phyloP scores from a whole-genome alignment of 2,329 filamentous ascomycete species.

The Didymellaceae sp. region DNA sequence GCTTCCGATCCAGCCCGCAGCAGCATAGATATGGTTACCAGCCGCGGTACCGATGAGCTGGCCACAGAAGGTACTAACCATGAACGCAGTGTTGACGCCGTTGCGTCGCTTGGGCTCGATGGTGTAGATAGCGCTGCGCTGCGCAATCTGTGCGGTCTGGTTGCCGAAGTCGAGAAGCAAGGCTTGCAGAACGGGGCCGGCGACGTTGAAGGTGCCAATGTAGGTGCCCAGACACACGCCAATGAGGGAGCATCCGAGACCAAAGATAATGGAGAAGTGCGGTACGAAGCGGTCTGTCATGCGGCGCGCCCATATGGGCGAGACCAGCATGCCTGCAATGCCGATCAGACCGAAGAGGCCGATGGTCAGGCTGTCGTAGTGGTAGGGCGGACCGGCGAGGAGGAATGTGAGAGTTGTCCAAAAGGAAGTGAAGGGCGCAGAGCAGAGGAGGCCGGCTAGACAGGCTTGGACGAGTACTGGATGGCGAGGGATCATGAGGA shows the following conservation, averaged over 20 bases:
- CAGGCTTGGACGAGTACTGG: conserved; percentile 74
- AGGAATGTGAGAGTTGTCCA: conserved; percentile 84
- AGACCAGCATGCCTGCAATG: conserved; percentile 70
- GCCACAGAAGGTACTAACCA: conserved; percentile 76
- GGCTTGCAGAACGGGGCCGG: conserved; percentile 75
- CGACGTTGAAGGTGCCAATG: conserved; percentile 68
- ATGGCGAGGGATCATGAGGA: conserved; percentile 67
- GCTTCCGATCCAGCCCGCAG: conserved; percentile 62
- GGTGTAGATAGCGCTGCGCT: conserved; percentile 71
- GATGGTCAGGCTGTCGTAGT: conserved; percentile 71
- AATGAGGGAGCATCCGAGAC: conserved; percentile 63
- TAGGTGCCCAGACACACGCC: conserved; percentile 74
- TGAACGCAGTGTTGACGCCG: conserved; percentile 81
- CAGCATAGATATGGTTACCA: conserved; percentile 62
- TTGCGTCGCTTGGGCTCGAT: conserved; percentile 76
- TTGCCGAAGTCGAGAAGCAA: conserved; percentile 73
- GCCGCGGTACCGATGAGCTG: conserved; percentile 71
- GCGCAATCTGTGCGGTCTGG: conserved; percentile 77
- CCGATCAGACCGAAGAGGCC: conserved; percentile 82
- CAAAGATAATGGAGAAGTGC: conserved; percentile 70
- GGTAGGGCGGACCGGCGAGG: conserved; percentile 72
- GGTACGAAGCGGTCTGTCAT: conserved; percentile 75
- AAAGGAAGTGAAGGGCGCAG: conserved; percentile 68
- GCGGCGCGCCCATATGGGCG: conserved; percentile 71
- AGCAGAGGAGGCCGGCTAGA: conserved; percentile 68